Percentiles rank a stretch among this genome's conserved stretches.
Evolutionary conservation across 2,329 filamentous ascomycete species (phyloP).

Genomic region (Fusarium pseudonygamai): DNA sequence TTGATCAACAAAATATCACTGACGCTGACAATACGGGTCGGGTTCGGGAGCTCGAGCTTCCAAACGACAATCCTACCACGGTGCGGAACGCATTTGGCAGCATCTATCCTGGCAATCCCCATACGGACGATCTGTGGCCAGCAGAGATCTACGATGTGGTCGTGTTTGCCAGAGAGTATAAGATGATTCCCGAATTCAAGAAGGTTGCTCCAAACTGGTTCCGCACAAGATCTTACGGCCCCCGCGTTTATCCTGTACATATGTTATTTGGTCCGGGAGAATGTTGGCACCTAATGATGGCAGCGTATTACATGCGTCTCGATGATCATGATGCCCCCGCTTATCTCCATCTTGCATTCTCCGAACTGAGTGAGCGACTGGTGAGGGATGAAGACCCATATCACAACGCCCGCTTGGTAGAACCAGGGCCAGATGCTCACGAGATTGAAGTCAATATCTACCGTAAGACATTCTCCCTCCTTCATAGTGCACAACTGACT

Average conservation of each 20-base stretch:
- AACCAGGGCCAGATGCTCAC: not conserved
- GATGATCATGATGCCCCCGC: not conserved
- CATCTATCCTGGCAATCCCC: not conserved
- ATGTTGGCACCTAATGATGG: not conserved
- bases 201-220: not conserved
- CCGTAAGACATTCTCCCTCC: not conserved
- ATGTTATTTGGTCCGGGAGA: not conserved
- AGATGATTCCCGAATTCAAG: not conserved
- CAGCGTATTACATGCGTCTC: not conserved
- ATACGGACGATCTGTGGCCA: not conserved
- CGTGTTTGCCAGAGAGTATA: not conserved
- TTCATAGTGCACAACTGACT: not conserved
- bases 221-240: no score
- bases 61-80: not conserved
- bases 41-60: not conserved
- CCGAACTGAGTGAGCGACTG: not conserved
- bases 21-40: not conserved
- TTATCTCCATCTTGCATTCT: not conserved
- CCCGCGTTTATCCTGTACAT: not conserved
- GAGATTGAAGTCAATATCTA: not conserved
- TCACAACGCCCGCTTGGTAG: not conserved
- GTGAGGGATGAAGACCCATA: not conserved
- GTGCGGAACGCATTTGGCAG: not conserved
- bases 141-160: not conserved
- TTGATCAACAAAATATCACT: not conserved